Evolutionary conservation across 2,329 filamentous ascomycete genomes (phyloP), one percentile per base, ranked within the genome.

Genomic region (Coniochaeta pulveracea): DNA sequence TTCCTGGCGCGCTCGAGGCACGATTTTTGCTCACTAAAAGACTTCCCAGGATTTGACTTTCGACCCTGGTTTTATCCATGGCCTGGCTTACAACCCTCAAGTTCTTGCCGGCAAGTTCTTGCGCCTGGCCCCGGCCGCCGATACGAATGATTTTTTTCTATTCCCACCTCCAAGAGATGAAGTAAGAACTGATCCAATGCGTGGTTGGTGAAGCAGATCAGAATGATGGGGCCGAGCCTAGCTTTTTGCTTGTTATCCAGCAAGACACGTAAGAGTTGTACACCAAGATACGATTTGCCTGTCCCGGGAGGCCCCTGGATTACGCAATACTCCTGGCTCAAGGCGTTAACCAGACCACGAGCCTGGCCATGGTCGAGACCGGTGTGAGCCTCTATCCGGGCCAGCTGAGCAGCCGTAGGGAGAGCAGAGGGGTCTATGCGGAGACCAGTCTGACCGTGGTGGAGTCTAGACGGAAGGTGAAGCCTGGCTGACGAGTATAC

Each of bases 301-400:
- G 79, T 84, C 0, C 80, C 79, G 0, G 79, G 79, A 0, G 79
- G 79, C 0, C 80, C 80, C 54, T 84, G 77, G 9, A 82, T 77
- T 4, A 82, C 56, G 2, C 72, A 66, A 7, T 80, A 49, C 21
- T 63, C 61, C 1, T 63, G 59, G 1, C 56, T 60, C 1, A 83
- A 50, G 3, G 71, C 62, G 12, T 63, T 54, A 0, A 77, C 40
- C 1, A 81, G 48, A 2, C 74, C 72, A 4, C 42, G 37, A 4
- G 65, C 63, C 38, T 73, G 66, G 0, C 60, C 63, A 1, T 44
- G 36, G 40, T 82, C 76, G 0, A 83, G 60, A 1, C 37, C 37
- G 4, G 40, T 29, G 11, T 26, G 37, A 10, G 44, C 34, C 7
- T 45, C 42, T 19, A 52, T 18, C 4, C 17, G 7, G 4, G 15